Conservation (phyloP, 352 stramenopile genomes). For the Phytopythium litorale region DNA sequence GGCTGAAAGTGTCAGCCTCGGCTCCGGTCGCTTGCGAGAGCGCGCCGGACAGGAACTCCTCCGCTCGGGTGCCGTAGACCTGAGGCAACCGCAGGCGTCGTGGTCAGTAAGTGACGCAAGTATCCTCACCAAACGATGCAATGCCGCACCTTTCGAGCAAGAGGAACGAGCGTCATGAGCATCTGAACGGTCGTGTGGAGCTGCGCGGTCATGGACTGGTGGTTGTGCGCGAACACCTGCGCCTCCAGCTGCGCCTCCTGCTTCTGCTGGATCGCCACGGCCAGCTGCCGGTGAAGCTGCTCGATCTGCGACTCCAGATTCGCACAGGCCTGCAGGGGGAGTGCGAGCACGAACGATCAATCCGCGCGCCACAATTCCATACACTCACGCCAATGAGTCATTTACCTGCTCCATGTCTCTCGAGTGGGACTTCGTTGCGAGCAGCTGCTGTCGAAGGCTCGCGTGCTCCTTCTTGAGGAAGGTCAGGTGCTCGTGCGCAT, state of each 20-base stretch:
- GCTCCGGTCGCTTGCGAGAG: constrained; percentile 43
- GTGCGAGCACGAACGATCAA: neutral
- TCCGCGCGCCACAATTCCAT: neutral
- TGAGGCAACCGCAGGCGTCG: constrained; percentile 6
- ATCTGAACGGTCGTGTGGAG: constrained; percentile 73
- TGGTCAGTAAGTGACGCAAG: neutral
- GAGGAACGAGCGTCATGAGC: constrained; percentile 62
- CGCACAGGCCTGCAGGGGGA: constrained; percentile 10
- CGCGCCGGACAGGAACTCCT: constrained; percentile 55
- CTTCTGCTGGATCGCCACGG: constrained; percentile 36
- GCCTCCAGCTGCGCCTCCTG: constrained; percentile 53
- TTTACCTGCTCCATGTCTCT: constrained; percentile 39
- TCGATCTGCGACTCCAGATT: constrained; percentile 24
- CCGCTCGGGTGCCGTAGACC: constrained; percentile 54
- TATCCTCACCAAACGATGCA: neutral
- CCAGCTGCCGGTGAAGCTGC: constrained; percentile 29
- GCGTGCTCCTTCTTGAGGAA: constrained; percentile 67
- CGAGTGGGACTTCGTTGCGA: constrained; percentile 45
- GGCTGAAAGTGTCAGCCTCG: constrained; percentile 7
- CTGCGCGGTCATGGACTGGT: constrained; percentile 67
- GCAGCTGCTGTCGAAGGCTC: constrained; percentile 31
- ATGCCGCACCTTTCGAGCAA: constrained; percentile 41
- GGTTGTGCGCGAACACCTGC: constrained; percentile 53
- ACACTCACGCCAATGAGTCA: neutral
- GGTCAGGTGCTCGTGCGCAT: constrained; percentile 53